Percentiles rank a stretch among this genome's conserved stretches.
phyloP scores from a whole-genome alignment of 169 alveolate species.

The Condylostoma magnum region DNA sequence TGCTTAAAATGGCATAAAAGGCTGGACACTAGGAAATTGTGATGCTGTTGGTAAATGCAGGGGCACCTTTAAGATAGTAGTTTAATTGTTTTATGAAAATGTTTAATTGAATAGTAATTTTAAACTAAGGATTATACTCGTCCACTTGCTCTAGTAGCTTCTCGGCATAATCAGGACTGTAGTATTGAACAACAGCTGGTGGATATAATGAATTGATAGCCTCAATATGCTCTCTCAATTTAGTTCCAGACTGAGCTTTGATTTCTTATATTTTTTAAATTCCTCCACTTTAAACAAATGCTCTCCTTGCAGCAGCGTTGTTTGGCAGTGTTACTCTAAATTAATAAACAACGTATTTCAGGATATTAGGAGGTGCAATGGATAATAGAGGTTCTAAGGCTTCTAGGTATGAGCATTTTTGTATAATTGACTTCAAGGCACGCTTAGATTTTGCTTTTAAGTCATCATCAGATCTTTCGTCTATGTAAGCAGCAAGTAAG shows the following conservation, averaged over 20 bases:
- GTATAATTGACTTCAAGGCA: slow-evolving; percentile 89
- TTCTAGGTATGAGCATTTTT: slow-evolving; percentile 91
- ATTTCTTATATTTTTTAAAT: slow-evolving; percentile 85
- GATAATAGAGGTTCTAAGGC: slow-evolving; percentile 93
- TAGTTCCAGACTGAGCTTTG: slow-evolving; percentile 86
- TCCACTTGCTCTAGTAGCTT: slow-evolving; percentile 72
- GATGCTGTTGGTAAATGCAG: slow-evolving; percentile 39
- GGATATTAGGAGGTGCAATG: slow-evolving; percentile 89
- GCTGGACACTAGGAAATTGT: slow-evolving; percentile 51
- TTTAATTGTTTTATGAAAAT: too few relatives aligned
- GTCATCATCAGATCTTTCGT: slow-evolving; percentile 86
- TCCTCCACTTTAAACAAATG: slow-evolving; percentile 92
- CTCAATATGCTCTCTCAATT: slow-evolving; percentile 85
- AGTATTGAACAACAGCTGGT: slow-evolving; percentile 91
- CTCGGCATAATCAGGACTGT: slow-evolving; percentile 91
- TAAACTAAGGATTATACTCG: slow-evolving; percentile 63
- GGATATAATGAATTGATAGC: slow-evolving; percentile 90
- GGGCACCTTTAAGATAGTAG: slow-evolving; percentile 57
- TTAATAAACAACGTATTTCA: slow-evolving; percentile 91
- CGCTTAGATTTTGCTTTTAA: slow-evolving; percentile 90
- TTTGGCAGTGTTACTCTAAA: slow-evolving; percentile 90
- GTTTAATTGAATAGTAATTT: too few relatives aligned
- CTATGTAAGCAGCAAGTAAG: slow-evolving; percentile 69
- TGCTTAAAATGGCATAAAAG: slow-evolving; percentile 47
- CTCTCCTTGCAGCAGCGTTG: slow-evolving; percentile 86